Conservation (phyloP, 768 basidiomycete species). For the Boletus rex-veris region DNA sequence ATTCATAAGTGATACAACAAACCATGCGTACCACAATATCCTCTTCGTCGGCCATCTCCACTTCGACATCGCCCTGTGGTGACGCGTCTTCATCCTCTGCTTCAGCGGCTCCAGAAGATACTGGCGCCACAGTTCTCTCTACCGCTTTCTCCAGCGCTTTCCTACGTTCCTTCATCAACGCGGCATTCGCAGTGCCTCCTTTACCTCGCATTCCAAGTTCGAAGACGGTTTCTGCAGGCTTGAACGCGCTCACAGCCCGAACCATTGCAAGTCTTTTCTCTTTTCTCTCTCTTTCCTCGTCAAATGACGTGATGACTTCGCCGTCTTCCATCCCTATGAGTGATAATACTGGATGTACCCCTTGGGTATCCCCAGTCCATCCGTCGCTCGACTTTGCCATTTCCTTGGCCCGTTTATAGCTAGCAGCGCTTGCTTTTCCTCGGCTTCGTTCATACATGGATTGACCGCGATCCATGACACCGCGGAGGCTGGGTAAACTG, state of each 20-base stretch:
- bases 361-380: constrained; percentile 61
- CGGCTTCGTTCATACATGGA: constrained; percentile 92
- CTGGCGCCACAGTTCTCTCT: constrained; percentile 40
- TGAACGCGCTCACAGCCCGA: constrained; percentile 75
- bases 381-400: constrained; percentile 65
- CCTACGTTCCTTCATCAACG: constrained; percentile 85
- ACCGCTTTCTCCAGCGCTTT: constrained; percentile 69
- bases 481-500: constrained; percentile 60
- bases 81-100: constrained; percentile 34
- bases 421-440: constrained; percentile 81
- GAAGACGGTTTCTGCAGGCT: constrained; percentile 85
- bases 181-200: constrained; percentile 50
- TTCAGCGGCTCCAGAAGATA: constrained; percentile 32
- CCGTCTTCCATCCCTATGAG: constrained; percentile 37
- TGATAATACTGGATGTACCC: constrained; percentile 64
- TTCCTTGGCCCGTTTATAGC: constrained; percentile 86
- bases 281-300: constrained; percentile 35
- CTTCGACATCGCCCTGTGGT: constrained; percentile 26
- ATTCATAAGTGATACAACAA: background rate
- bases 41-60: constrained; percentile 77
- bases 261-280: constrained; percentile 64
- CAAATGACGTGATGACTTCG: constrained; percentile 3
- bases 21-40: constrained; percentile 58
- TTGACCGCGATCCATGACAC: constrained; percentile 87
- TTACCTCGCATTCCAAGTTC: constrained; percentile 79